Evolutionary conservation across 2,329 filamentous ascomycete species (phyloP), one percentile per base, ranked within the genome.

Genomic region (Fusarium redolens): DNA sequence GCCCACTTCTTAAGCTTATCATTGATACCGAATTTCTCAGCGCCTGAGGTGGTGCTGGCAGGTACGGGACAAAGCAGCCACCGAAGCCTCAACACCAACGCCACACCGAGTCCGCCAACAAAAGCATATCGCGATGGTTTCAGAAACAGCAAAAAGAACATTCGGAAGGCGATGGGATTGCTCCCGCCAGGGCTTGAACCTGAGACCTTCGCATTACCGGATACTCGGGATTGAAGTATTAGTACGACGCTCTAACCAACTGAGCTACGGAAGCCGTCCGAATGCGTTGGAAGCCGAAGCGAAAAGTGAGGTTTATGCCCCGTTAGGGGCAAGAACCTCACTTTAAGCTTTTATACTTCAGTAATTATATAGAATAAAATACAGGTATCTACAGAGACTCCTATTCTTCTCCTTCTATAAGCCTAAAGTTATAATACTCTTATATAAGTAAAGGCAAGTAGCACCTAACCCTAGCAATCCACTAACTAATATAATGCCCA

Each of bases 191-290:
- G 50, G 50, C 50, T 52, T 52, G 50, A 52, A 52, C 50, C 50
- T 28, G 50, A 52, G 50, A 38, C 50, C 50, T 52, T 52, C 33
- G 50, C 50, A 52, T 38, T 38, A 52, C 50, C 22, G 15, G 33
- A 52, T 15, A 52, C 50, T 52, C 50, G 25, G 31, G 33, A n/a
- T 20, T 52, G 22, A 38, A 52, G 50, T 38, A 52, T 52, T 52
- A 52, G 50, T 52, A 52, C 50, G 50, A 52, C 50, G 33, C 50
- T 52, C 50, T 52, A 52, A 52, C 50, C 50, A 52, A 52, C 51
- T 55, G 51, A 55, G 51, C 51, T 55, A 55, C 51, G 51, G 51
- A 55, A 55, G 51, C 51, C 51, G 51, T 41, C 51, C 25, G 51
- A 55, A 55, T 55, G 51, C 25, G 35, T 55, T 43, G 14, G 20